Base-by-base conservation (phyloP, 352 stramenopile species). In the Globisporangium takayamanum region DNA sequence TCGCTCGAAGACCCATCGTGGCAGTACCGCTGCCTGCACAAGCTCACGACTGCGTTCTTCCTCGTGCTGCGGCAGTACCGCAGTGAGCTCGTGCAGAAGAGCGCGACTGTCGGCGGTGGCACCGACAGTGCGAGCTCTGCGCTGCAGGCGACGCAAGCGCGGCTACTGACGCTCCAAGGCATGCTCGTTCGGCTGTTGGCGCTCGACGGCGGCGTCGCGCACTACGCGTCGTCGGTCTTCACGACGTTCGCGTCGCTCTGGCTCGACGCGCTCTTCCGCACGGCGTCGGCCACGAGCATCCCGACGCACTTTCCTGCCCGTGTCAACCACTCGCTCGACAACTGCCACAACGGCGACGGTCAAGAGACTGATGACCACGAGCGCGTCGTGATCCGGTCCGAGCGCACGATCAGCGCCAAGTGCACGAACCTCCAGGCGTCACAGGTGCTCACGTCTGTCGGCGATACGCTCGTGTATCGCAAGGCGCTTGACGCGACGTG, bases 351-450 rank as follows among this genome's bases (percentile, higher is more conserved):
- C 67, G 45, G 46, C n/a, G 11, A 33, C 28, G 28, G 28, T 5
- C 28, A 33, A 3, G 28, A 6, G 28, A 33, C 28, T 33, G 28
- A 5, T 14, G 58, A 68, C 6, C 59, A 79, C 33, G 70, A 73
- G 2, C 70, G 71, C 20, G 67, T 79, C 15, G 61, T 85, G 8
- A 87, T 92, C 52, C 78, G 80, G 7, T 84, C 69, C 8, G 83
- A 92, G 46, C 76, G 83, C 3, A 92, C 83, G 0, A 89, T 89
- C 59, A 92, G 80, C 62, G 88, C 83, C 30, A 92, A 90, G 50
- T 89, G 80, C 62, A 90, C 83, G 2, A 92, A 89, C 44, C 56
- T 89, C 45, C 80, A 91, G 60, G 82, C 80, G 2, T 90, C 79
- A 1, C 74, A 90, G 48, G 78, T 89, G 12, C 88, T 89, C 61